These are phyloP conservation scores for Trichoderma aggressivum DNA, from an alignment of 2,329 filamentous ascomycete genomes.

Conservation along the genomic window DNA sequence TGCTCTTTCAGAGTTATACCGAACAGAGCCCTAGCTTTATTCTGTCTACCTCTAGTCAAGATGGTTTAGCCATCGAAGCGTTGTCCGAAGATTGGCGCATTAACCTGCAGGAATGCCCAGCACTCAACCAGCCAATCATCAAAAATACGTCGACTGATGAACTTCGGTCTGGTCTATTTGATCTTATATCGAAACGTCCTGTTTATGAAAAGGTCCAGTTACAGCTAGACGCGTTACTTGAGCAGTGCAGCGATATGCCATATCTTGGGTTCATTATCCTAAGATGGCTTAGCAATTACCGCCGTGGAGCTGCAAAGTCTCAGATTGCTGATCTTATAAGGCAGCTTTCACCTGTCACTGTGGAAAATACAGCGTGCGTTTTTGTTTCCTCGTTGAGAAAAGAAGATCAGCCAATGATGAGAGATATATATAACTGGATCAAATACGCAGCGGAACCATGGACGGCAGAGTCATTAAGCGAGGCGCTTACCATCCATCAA, in stretches of 20 bases:
- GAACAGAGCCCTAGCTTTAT: background rate
- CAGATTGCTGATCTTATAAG: background rate
- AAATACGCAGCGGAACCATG: background rate
- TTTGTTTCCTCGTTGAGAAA: background rate
- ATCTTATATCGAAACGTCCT: background rate
- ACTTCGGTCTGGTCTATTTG: background rate
- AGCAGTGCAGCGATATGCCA: background rate
- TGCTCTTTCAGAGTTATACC: background rate
- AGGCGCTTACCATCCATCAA: background rate
- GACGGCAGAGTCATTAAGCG: background rate
- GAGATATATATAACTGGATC: background rate
- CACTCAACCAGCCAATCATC: too few species aligned
- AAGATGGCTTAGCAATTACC: background rate
- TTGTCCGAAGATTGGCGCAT: background rate
- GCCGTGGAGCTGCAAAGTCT: background rate
- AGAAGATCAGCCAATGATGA: background rate
- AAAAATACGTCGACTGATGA: background rate
- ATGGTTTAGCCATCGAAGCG: background rate
- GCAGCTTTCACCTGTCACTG: background rate
- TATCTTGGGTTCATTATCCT: background rate
- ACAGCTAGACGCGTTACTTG: background rate
- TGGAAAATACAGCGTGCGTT: background rate
- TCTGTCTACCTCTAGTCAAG: background rate
- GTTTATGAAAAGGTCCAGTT: background rate
- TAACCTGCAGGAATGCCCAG: background rate